Conservation (phyloP, 2,329 filamentous ascomycete species). For the Rhynchosporium agropyri region DNA sequence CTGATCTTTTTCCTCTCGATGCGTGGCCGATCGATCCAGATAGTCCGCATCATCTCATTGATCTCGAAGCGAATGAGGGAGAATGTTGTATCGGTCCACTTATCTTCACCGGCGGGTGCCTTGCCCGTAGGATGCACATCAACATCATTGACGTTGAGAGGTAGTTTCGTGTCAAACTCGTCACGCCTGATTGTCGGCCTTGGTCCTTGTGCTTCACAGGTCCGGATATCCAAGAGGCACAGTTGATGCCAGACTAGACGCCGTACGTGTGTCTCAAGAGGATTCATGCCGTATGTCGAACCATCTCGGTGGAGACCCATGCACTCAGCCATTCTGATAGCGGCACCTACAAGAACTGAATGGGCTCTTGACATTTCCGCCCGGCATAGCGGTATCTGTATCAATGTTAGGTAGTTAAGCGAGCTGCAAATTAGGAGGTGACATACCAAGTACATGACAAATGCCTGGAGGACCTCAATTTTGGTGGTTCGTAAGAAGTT, state of each 20-base stretch:
- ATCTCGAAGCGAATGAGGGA: conserved; percentile 71
- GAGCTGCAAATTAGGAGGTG: neutral
- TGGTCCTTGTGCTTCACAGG: conserved; percentile 74
- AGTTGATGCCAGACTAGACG: conserved; percentile 77
- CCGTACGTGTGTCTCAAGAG: conserved; percentile 71
- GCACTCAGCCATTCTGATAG: conserved; percentile 74
- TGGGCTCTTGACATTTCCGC: conserved; percentile 73
- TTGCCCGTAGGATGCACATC: conserved; percentile 55
- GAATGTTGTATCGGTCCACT: conserved; percentile 71
- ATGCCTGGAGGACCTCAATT: conserved; percentile 74
- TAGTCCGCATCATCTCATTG: conserved; percentile 70
- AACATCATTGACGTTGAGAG: conserved; percentile 69
- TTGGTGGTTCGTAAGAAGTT: conserved; percentile 73
- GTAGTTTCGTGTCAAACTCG: conserved; percentile 74
- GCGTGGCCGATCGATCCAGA: conserved; percentile 70
- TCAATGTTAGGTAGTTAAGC: conserved; percentile 5
- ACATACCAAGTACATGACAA: conserved; percentile 74
- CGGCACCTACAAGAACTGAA: conserved; percentile 71
- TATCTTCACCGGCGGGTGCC: conserved; percentile 45
- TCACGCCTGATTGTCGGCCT: conserved; percentile 71
- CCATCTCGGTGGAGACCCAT: conserved; percentile 74
- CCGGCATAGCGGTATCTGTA: conserved; percentile 69
- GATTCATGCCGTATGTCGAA: conserved; percentile 63
- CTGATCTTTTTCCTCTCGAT: conserved; percentile 63
- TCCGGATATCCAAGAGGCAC: conserved; percentile 74